Base-by-base conservation (phyloP, 331 rosid species). In the Pyrus hybrid region DNA sequence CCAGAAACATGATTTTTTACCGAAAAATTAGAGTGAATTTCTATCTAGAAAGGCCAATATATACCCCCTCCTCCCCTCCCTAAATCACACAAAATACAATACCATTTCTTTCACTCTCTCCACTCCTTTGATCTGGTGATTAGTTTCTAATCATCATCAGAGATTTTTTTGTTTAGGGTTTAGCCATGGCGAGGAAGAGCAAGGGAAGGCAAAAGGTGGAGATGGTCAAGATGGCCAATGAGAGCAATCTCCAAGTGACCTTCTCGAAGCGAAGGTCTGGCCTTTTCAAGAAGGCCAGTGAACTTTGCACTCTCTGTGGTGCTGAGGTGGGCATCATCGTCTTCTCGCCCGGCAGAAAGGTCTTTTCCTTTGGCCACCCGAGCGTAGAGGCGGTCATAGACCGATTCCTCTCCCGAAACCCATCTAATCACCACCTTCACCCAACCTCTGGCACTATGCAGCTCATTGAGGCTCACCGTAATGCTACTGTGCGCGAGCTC, bases 151-250 rank as follows among this genome's bases (percentile, higher is more conserved):
- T 63, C 35, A 37, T 37, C 45, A 63, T 63, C 41, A 63, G 20
- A 63, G 68, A 29, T 7, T 41, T 30, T 30, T 79, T 57, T 62
- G 10, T 5, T 65, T 29, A 58, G 10, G 45, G 14, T 26, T 41
- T n/a, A 61, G 62, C 30, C 49, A 89, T 81, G 88, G 80, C 30
- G 79, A 86, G 85, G 65, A 86, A 86, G 74, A 89, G 88, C 60
- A 87, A 83, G 84, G 98, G 96, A n/a, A 87, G 98, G 7, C 98
- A 93, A 49, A 93, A 88, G 81, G 94, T 93, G 10, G 91, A 87
- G 8, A 93, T 93, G 80, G 91, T 85, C 75, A 90, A 87, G 82
- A 93, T 93, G 87, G 85, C 77, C 1, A 93, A 91, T 54, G 93
- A 91, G 21, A 93, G 96, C 73, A 92, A 91, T 71, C 88, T 93